Conservation (phyloP, 129 eudicot genomes). For the Artemisia argyi region DNA sequence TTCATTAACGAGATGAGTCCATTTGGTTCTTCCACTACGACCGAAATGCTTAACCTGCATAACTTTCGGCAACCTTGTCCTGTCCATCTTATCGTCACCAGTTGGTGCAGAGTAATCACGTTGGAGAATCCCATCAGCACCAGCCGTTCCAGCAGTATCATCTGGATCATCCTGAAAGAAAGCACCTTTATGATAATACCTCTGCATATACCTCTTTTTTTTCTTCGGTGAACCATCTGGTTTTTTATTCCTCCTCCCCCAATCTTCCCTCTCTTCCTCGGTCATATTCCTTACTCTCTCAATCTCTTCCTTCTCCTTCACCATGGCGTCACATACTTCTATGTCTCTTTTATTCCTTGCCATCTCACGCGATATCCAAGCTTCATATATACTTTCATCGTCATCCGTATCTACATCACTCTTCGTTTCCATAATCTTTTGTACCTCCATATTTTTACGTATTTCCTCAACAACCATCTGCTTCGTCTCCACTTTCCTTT, state of each 20-base stretch:
- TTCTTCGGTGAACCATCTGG: conserved; percentile 60
- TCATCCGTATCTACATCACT: conserved; percentile 92
- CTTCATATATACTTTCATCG: conserved; percentile 82
- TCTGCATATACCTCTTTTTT: conserved; percentile 96
- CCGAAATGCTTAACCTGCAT: conserved; percentile 94
- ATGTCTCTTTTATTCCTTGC: conserved; percentile 93
- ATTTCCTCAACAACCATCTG: conserved; percentile 82
- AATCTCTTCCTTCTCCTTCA: conserved; percentile 86
- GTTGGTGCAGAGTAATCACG: conserved; percentile 86
- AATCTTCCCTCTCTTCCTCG: conserved; percentile 88
- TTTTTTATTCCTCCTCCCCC: conserved; percentile 88
- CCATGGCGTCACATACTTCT: conserved; percentile 50
- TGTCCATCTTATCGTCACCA: conserved; percentile 90
- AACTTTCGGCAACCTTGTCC: conserved; percentile 74
- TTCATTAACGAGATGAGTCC: conserved; percentile 90
- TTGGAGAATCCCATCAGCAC: conserved; percentile 43
- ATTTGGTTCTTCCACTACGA: conserved; percentile 84
- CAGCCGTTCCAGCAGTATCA: conserved; percentile 71
- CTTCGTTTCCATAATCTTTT: conserved; percentile 64
- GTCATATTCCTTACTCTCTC: conserved; percentile 98
- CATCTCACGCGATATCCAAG: conserved; percentile 85
- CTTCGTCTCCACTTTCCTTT: conserved; percentile 76
- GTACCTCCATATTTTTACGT: conserved; percentile 63
- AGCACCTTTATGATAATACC: conserved; percentile 90
- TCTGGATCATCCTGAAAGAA: conserved; percentile 75